Evolutionary conservation across 129 eudicot genomes (phyloP).

Genomic region (Helianthus annuus): DNA sequence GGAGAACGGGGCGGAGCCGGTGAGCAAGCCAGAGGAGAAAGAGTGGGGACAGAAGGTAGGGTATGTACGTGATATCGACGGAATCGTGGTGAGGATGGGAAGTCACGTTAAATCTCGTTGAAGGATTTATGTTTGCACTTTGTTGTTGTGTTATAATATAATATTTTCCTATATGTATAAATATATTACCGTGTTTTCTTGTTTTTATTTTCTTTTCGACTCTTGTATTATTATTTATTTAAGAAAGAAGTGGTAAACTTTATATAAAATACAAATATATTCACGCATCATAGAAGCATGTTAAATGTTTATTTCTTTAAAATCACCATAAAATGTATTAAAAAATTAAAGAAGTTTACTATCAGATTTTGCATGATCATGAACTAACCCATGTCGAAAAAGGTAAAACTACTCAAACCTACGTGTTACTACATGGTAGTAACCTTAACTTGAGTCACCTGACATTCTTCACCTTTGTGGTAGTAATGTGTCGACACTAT

Average conservation of each 20-base stretch:
- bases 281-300: background rate
- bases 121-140: background rate
- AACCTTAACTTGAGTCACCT: no score
- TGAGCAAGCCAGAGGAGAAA: slow-evolving; percentile 75
- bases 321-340: no score
- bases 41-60: slow-evolving; percentile 98
- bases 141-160: background rate
- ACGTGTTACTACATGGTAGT: no score
- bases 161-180: background rate
- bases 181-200: background rate
- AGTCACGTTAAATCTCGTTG: slow-evolving; percentile 41
- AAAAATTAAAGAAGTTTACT: no score
- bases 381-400: no score
- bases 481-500: no score
- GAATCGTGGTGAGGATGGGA: slow-evolving; percentile 81
- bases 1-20: slow-evolving; percentile 87
- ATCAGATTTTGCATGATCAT: no score
- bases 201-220: background rate
- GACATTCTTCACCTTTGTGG: no score
- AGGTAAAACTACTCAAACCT: no score
- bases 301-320: no score
- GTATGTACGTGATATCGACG: slow-evolving; percentile 81
- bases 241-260: background rate
- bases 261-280: background rate
- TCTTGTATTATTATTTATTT: background rate